Percentiles rank a stretch among this genome's conserved stretches.
Conservation (phyloP, 352 stramenopile genomes). For the Globisporangium middletonii region DNA sequence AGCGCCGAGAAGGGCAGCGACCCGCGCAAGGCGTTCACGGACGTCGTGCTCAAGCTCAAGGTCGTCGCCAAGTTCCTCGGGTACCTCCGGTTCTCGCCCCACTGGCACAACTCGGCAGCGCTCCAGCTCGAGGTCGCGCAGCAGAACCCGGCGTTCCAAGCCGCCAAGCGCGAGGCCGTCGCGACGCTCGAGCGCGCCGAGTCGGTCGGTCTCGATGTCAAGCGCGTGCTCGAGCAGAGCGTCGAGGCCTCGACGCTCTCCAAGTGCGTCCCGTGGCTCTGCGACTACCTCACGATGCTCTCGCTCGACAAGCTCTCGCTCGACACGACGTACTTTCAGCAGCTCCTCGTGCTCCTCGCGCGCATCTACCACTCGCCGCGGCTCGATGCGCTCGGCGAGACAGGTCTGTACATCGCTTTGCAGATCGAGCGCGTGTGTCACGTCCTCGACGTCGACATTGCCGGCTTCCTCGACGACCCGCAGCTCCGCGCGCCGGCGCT, state of each 20-base stretch:
- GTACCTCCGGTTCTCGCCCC: constrained; percentile 52
- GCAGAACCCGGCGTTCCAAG: constrained; percentile 46
- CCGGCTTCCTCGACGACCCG: constrained; percentile 9
- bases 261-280: constrained; percentile 61
- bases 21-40: constrained; percentile 52
- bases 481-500: constrained; percentile 16
- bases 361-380: constrained; percentile 38
- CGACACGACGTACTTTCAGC: constrained; percentile 42
- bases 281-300: constrained; percentile 61
- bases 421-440: constrained; percentile 62
- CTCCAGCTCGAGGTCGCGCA: constrained; percentile 3
- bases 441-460: constrained; percentile 25
- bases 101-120: constrained; percentile 45
- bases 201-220: constrained; percentile 34
- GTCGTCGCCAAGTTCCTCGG: constrained; percentile 66
- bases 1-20: constrained; percentile 27
- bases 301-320: constrained; percentile 41
- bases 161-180: constrained; percentile 43
- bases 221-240: constrained; percentile 35
- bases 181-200: constrained; percentile 32
- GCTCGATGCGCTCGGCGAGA: constrained; percentile 41
- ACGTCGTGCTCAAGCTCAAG: constrained; percentile 52
- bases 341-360: constrained; percentile 35
- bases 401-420: constrained; percentile 43
- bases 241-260: constrained; percentile 30